Evolutionary conservation across 2,329 filamentous ascomycete genomes (phyloP), one percentile per base, ranked within the genome.

Genomic region (Tolypocladium tropicale): DNA sequence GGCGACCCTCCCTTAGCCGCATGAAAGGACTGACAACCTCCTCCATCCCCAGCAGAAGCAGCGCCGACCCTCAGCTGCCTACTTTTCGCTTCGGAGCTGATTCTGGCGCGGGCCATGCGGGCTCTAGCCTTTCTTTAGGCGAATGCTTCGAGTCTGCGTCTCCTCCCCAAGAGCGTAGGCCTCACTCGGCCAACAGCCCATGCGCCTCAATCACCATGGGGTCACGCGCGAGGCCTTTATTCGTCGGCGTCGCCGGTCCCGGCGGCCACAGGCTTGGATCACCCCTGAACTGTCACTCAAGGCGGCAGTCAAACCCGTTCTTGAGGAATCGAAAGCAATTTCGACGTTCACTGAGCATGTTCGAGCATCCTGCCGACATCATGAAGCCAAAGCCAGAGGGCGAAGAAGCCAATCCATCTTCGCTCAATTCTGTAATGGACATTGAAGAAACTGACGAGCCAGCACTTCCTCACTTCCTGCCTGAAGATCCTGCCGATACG

Each of bases 281-380:
- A 16, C 91, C 92, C 36, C 80, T 88, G 59, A 79, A 79, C 57
- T 78, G 76, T 58, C 87, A 93, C 63, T 74, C 85, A 56, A 85
- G 91, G 60, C 90, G 92, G 62, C 80, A 76, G 58, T 87, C 82
- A 52, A 91, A 85, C 70, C 88, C 81, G 56, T 82, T 88, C 62
- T 76, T 84, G 64, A 84, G 90, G 59, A 89, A 89, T 49, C 83
- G 92, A 62, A 95, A 95, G 68, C 89, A 94, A 70, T 93, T 93
- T 67, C 86, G 94, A 58, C 85, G 94, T 62, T 95, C 93, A 28
- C 76, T 96, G 67, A 97, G 94, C 80, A 99, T 99, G 94, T 99
- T 95, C 73, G 93, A 97, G 74, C 85, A 88, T 69, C 88, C 92
- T 4, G 88, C 83, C 62, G 94, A 97, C 68, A 79, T 96, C 55